These are phyloP conservation scores for Kwoniella dejecticola DNA, from an alignment of 768 basidiomycete species.

Conservation along the genomic window DNA sequence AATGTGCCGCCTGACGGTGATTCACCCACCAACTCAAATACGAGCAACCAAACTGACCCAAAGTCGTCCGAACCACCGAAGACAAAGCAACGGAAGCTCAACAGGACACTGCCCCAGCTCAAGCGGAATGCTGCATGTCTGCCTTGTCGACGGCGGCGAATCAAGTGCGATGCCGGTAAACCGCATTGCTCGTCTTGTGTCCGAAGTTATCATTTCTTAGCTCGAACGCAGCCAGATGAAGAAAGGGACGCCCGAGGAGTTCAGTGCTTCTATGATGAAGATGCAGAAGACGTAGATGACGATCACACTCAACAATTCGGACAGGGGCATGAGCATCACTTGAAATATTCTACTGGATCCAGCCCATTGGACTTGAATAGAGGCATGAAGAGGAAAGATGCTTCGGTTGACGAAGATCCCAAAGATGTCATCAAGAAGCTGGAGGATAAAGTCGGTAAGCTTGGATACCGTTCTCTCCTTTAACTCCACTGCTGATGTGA, in stretches of 20 bases:
- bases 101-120: constrained; percentile 25
- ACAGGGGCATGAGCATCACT: not conserved
- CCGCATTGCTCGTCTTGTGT: constrained; percentile 33
- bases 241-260: constrained; percentile 35
- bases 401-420: constrained; percentile 19
- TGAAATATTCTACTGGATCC: not conserved
- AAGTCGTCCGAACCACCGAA: not conserved
- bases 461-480: too few species aligned
- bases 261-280: constrained; percentile 34
- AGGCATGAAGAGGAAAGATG: constrained; percentile 11
- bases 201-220: constrained; percentile 27
- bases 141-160: constrained; percentile 28
- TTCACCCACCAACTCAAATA: not conserved
- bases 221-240: constrained; percentile 33
- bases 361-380: not conserved
- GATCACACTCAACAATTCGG: constrained; percentile 36
- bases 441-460: constrained; percentile 40
- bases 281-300: constrained; percentile 56
- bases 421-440: constrained; percentile 21
- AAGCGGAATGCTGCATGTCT: constrained; percentile 33
- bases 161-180: constrained; percentile 34
- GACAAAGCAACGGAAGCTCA: constrained; percentile 27
- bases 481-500: too few species aligned
- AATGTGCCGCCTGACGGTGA: too few species aligned
- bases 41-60: not conserved